A percentile compares a stretch with the other conserved stretches of the same genome.
Evolutionary conservation across 495 filamentous ascomycete species (phyloP).

Genomic region (Penicillium steckii): DNA sequence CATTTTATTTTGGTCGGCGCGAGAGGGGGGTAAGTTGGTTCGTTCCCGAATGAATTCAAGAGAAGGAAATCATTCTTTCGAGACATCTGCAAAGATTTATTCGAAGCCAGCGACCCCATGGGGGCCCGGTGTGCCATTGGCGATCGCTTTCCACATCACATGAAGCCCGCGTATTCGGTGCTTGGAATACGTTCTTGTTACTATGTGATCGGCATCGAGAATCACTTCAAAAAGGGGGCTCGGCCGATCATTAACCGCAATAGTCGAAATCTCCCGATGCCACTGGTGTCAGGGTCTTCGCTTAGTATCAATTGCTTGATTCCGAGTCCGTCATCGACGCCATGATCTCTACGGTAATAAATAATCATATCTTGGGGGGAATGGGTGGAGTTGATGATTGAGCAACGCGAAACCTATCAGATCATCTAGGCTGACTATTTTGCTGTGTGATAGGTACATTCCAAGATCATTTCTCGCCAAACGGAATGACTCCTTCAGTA

Average conservation of each 20-base stretch:
- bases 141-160: not conserved
- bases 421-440: no score
- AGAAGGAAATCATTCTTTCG: not conserved
- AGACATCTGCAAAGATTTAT: not conserved
- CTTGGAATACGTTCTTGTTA: not conserved
- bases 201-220: not conserved
- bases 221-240: not conserved
- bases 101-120: not conserved
- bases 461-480: no score
- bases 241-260: not conserved
- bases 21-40: not conserved
- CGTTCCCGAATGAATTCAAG: not conserved
- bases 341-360: not conserved
- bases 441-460: no score
- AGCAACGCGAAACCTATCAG: not conserved
- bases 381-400: not conserved
- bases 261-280: not conserved
- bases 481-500: no score
- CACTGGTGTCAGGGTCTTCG: not conserved
- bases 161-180: constrained; percentile 1
- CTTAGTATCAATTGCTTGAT: not conserved
- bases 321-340: not conserved
- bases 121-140: not conserved
- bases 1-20: not conserved
- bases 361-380: not conserved